Evolutionary conservation across 768 basidiomycete species (phyloP), one percentile per base, ranked within the genome.

Genomic region (Lactarius indigo): DNA sequence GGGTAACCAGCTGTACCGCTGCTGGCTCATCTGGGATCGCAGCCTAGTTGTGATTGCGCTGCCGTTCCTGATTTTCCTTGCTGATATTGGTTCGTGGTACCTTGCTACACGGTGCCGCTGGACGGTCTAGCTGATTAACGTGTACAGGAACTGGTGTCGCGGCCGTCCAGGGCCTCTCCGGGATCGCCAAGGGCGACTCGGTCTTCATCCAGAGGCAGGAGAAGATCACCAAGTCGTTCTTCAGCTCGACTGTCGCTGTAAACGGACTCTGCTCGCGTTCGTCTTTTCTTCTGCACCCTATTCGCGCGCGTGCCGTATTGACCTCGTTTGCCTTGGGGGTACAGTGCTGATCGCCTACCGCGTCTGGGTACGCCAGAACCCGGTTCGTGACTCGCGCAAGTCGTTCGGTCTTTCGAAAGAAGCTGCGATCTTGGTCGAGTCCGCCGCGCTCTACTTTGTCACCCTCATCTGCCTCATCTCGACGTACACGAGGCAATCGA

Each of bases 201-300:
- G 65, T 75, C 57, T 71, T 75, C 41, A 44, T 71, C 10, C 63
- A 54, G 31, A 69, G 66, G 33, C 68, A 74, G 26, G 70, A 71
- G 26, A 41, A 58, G 35, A 71, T 74, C 31, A 64, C 69, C 15
- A 74, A 69, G 56, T 66, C 71, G 41, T 75, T 75, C 69, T 72
- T 73, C 63, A 64, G 68, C 23, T 61, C 69, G 17, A 75, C 74
- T 2, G 62, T 73, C n/a, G 64, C 64, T 9, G 65, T 75, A 30
- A 75, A 75, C 39, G 67, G 71, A 8, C 64, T 74, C 18, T 75
- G 75, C 67, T 74, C 75, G 23, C 20, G 75, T 75, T 35, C 55
- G 75, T 73, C 31, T 56, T 26, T 33, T 28, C 30, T 9, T 44
- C 31, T 1, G n/a, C n/a, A n/a, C 37, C 23, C 26, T 15, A 17